Percentiles rank a stretch among this genome's conserved stretches.
Conservation (phyloP, 192 early-diverging fungal species). For the Coemansia sp. region DNA sequence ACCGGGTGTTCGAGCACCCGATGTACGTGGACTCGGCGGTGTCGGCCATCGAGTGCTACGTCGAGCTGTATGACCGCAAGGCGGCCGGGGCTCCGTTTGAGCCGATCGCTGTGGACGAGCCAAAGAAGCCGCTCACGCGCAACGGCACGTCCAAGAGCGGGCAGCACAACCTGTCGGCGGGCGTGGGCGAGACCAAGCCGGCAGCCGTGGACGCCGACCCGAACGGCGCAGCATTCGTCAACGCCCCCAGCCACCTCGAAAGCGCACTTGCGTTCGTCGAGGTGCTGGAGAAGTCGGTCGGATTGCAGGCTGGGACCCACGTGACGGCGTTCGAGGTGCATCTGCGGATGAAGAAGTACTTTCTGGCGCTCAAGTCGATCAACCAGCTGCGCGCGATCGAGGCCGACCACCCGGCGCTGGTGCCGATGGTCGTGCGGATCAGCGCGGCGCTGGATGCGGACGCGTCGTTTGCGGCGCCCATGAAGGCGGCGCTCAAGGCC, state of each 20-base stretch:
- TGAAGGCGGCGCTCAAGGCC: constrained; percentile 47
- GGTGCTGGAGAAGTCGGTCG: constrained; percentile 56
- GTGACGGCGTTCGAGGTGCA: constrained; percentile 46
- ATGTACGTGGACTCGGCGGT: constrained; percentile 76
- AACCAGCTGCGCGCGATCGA: constrained; percentile 43
- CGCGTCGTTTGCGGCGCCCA: constrained; percentile 46
- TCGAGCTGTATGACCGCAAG: constrained; percentile 53
- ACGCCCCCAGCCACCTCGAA: constrained; percentile 67
- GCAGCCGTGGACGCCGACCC: constrained; percentile 48
- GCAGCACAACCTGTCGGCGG: constrained; percentile 39
- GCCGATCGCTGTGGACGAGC: constrained; percentile 26
- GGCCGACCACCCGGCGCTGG: constrained; percentile 27
- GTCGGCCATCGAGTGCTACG: constrained; percentile 67
- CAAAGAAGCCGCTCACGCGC: constrained; percentile 52
- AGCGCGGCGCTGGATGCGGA: constrained; percentile 30
- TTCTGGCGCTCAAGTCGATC: constrained; percentile 49
- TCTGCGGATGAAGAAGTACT: constrained; percentile 56
- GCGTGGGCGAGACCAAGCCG: constrained; percentile 57
- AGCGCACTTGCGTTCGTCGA: constrained; percentile 79
- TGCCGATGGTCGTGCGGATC: constrained; percentile 38
- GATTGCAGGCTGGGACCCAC: constrained; percentile 31
- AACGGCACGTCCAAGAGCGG: constrained; percentile 61
- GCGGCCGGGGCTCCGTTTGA: constrained; percentile 33
- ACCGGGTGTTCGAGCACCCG: constrained; percentile 68
- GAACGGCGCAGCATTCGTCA: constrained; percentile 46